Evolutionary conservation across 2,329 filamentous ascomycete genomes (phyloP), one percentile per base, ranked within the genome.

Genomic region (Diaporthe citriasiana): DNA sequence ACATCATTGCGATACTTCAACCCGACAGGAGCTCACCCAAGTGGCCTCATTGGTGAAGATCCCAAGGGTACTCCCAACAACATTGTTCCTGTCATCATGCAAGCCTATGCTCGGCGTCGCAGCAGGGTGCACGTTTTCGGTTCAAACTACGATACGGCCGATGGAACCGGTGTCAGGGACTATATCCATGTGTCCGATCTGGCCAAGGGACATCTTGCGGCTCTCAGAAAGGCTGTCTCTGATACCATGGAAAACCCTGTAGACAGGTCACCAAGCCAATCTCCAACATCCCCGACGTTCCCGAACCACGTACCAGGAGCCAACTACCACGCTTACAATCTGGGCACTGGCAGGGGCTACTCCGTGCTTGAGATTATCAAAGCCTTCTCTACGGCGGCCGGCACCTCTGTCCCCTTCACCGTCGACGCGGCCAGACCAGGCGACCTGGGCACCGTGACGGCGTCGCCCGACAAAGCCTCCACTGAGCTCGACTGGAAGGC

Each of bases 401-500:
- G 73, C 6, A 65, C 70, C 27, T 71, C 66, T 8, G 70, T 74
- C 1, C 73, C 73, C 5, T 74, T 70, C 63, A 57, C 73, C 15
- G 60, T 74, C 35, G 73, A 59, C 38, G 56, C 33, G 2, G 73
- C 73, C 8, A 63, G 73, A 2, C 35, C 63, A 7, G 73, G 73
- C 8, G 73, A 74, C 30, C 30, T 74, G 47, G 73, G 73, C 30
- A 73, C 70, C 8, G 73, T 73, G 15, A 74, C 73, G 8, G 73
- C 73, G 0, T 72, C 73, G 8, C 45, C 73, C 22, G 55, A 70
- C 70, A 74, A 74, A 25, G 73, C 73, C 22, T 71, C 70, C 4
- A 74, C 70, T 15, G 73, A 74, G 70, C 73, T 74, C 47, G 73
- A 74, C 55, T 74, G 70, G 73, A 74, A 51, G 27, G 73, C 70